Percentiles rank a stretch among this genome's conserved stretches.
Conservation (phyloP, 2,329 filamentous ascomycete genomes). For the Sporothrix brasiliensis region DNA sequence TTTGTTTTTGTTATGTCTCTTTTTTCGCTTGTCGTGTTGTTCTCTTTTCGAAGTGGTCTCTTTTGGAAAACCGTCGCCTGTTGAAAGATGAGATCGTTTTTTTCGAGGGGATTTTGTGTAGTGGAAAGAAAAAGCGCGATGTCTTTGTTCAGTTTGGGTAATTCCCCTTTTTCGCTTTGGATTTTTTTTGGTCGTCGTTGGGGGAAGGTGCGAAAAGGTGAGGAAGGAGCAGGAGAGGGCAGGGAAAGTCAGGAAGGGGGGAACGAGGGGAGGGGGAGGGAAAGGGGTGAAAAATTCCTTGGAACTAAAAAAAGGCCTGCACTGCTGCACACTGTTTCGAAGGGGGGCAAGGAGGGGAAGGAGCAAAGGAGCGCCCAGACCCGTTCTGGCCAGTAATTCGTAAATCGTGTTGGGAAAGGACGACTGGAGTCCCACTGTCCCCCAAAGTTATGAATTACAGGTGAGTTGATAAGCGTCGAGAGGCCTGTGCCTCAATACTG, state of each 20-base stretch:
- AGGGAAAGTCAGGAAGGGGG: constrained; percentile 24
- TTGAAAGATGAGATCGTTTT: constrained; percentile 12
- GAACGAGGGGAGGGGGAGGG: constrained; percentile 18
- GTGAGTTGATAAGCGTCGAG: background rate
- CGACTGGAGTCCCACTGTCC: background rate
- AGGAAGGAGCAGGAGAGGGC: constrained; percentile 4
- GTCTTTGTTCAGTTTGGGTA: constrained; percentile 16
- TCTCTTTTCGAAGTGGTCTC: background rate
- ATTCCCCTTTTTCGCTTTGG: constrained; percentile 22
- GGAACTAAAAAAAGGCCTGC: constrained; percentile 31
- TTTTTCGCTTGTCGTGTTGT: constrained; percentile 12
- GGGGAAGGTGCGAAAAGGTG: constrained; percentile 29
- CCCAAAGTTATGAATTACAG: background rate
- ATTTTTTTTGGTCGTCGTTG: constrained; percentile 27
- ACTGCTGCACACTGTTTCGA: constrained; percentile 23
- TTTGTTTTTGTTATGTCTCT: constrained; percentile 15
- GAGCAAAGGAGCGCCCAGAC: constrained; percentile 23
- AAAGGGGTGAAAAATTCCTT: constrained; percentile 31
- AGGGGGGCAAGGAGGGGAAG: constrained; percentile 28
- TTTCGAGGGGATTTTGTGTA: constrained; percentile 12
- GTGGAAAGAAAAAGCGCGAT: constrained; percentile 16
- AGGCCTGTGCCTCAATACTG: constrained; percentile 4
- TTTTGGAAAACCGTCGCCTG: constrained; percentile 23
- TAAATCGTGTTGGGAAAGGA: constrained; percentile 21
- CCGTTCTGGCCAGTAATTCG: constrained; percentile 3